phyloP scores from a whole-genome alignment of 371 early-diverging fungal genomes.

The Blyttiomyces sp. region DNA sequence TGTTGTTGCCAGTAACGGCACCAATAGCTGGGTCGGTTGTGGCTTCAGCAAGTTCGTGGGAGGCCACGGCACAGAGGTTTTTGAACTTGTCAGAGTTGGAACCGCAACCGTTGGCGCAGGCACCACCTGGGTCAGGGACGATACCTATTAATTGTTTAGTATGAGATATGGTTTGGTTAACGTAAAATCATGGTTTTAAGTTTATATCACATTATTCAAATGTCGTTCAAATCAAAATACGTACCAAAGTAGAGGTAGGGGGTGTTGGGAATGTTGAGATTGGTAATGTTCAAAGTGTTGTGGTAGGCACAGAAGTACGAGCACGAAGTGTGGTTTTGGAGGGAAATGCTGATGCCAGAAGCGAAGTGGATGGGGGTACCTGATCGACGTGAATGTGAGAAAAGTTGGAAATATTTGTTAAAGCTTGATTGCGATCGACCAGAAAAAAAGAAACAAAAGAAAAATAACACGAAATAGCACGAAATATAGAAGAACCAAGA shows the following conservation, averaged over 20 bases:
- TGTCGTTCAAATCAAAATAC: not conserved
- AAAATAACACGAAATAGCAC: too few relatives aligned
- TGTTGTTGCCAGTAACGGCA: not conserved
- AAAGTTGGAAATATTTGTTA: too few relatives aligned
- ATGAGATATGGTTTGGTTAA: too few relatives aligned
- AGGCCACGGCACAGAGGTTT: conserved; percentile 11
- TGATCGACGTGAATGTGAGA: too few relatives aligned
- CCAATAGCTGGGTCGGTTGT: conserved; percentile 12
- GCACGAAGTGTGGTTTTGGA: too few relatives aligned
- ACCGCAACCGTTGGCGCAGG: conserved; percentile 13
- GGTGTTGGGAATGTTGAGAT: not conserved
- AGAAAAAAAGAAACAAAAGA: too few relatives aligned
- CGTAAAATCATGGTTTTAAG: not conserved
- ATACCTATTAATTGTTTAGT: too few relatives aligned
- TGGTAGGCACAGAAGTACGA: too few relatives aligned
- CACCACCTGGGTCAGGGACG: conserved; percentile 23
- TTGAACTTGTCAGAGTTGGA: not conserved
- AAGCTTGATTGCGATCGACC: too few relatives aligned
- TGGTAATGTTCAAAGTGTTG: conserved; percentile 6
- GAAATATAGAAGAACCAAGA: too few relatives aligned
- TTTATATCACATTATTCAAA: not conserved
- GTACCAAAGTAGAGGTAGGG: not conserved
- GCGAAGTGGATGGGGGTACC: conserved; percentile 26
- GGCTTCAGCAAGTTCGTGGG: conserved; percentile 23
- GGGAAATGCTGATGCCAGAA: too few relatives aligned